These are phyloP conservation scores for Primulina huaijiensis DNA, from an alignment of 257 asterid species.

Conservation along the genomic window DNA sequence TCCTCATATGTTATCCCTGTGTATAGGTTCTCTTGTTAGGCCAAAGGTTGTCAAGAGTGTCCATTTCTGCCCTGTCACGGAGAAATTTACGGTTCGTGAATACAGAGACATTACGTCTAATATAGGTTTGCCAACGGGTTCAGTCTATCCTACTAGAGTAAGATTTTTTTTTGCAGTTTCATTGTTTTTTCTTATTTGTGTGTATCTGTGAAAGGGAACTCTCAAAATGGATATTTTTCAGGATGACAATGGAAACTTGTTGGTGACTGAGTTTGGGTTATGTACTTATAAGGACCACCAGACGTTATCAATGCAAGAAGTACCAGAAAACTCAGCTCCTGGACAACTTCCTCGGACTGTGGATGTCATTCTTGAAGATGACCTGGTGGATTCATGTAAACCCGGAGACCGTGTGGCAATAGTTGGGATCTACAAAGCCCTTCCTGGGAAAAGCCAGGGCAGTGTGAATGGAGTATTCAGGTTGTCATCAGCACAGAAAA, in stretches of 20 bases:
- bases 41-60: conserved; percentile 98
- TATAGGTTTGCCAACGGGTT: conserved; percentile 93
- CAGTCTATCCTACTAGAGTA: conserved; percentile 94
- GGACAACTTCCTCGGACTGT: conserved; percentile 97
- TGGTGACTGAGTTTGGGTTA: conserved; percentile 88
- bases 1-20: conserved; percentile 10
- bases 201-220: neutral
- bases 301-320: conserved; percentile 90
- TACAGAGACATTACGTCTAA: conserved; percentile 90
- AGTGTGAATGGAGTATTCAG: conserved; percentile 94
- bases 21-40: conserved; percentile 93
- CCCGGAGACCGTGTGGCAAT: conserved; percentile 96
- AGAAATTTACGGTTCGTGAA: conserved; percentile 68
- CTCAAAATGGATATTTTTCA: conserved; percentile 28
- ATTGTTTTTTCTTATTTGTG: conserved; percentile 10
- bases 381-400: conserved; percentile 91
- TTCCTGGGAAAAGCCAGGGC: conserved; percentile 89
- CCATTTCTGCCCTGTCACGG: conserved; percentile 83
- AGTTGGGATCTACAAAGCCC: conserved; percentile 94
- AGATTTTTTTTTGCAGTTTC: conserved; percentile 23
- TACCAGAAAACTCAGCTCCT: conserved; percentile 96
- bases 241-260: conserved; percentile 87
- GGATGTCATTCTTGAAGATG: conserved; percentile 86
- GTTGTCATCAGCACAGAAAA: conserved; percentile 31
- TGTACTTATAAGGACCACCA: conserved; percentile 93